Conservation (phyloP, 83 land plant genomes). For the Larix sibirica region DNA sequence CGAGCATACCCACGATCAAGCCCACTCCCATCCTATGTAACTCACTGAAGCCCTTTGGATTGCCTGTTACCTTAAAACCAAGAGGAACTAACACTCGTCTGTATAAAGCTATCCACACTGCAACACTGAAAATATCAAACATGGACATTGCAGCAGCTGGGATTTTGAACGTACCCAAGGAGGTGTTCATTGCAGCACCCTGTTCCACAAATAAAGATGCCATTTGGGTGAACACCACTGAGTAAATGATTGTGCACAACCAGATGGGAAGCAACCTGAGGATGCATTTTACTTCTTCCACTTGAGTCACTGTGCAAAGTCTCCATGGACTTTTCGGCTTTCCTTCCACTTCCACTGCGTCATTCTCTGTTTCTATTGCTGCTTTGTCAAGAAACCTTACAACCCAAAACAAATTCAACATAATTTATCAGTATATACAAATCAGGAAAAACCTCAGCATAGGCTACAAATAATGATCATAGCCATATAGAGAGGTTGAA, state of each 20-base stretch:
- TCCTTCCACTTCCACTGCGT: neutral
- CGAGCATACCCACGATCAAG: slow-evolving; percentile 26
- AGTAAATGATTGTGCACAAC: slow-evolving; percentile 74
- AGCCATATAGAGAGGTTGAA: no score
- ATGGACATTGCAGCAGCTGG: slow-evolving; percentile 60
- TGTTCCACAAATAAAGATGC: slow-evolving; percentile 65
- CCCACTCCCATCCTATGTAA: slow-evolving; percentile 57
- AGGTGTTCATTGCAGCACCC: slow-evolving; percentile 53
- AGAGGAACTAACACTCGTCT: slow-evolving; percentile 27
- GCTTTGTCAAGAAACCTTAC: slow-evolving; percentile 66
- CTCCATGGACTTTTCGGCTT: slow-evolving; percentile 50
- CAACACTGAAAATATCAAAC: slow-evolving; percentile 36
- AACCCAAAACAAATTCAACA: neutral
- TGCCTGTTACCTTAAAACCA: slow-evolving; percentile 12
- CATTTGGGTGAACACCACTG: slow-evolving; percentile 83
- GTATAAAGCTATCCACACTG: slow-evolving; percentile 26
- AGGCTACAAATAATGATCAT: no score
- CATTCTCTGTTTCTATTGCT: slow-evolving; percentile 31
- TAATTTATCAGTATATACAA: neutral
- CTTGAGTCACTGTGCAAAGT: slow-evolving; percentile 88
- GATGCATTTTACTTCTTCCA: slow-evolving; percentile 89
- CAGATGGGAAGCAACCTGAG: slow-evolving; percentile 78
- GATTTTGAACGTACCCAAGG: slow-evolving; percentile 31
- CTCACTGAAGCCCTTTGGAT: slow-evolving; percentile 35
- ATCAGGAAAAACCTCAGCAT: no score